Evolutionary conservation across 208 protist genomes (phyloP).

Genomic region (Novymonas esmeraldas): DNA sequence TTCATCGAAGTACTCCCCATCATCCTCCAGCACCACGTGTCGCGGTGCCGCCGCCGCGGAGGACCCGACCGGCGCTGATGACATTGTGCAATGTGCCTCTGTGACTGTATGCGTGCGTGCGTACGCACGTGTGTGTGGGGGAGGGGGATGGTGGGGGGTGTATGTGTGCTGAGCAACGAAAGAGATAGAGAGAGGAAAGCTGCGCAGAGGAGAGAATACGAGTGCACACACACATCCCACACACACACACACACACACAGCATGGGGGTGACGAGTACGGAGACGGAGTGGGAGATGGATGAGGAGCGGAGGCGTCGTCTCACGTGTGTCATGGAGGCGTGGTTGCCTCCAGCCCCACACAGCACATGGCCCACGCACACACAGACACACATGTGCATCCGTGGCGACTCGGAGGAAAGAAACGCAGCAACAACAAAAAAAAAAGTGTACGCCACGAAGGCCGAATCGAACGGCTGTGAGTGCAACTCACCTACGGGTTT

Average conservation of each 20-base stretch:
- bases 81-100: background rate
- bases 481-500: slow-evolving; percentile 93
- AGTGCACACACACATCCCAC: too few species aligned
- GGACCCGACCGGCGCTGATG: slow-evolving; percentile 2
- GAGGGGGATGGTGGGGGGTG: too few species aligned
- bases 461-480: slow-evolving; percentile 95
- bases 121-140: background rate
- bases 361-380: background rate
- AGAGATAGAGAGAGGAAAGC: too few species aligned
- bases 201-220: too few species aligned
- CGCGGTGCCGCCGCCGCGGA: background rate
- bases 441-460: slow-evolving; percentile 84
- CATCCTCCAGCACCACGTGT: slow-evolving; percentile 72
- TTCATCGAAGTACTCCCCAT: slow-evolving; percentile 84
- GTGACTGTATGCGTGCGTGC: background rate
- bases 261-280: too few species aligned
- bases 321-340: too few species aligned
- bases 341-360: background rate
- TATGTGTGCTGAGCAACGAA: too few species aligned
- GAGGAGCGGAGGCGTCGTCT: too few species aligned
- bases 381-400: too few species aligned
- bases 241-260: too few species aligned
- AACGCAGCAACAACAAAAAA: slow-evolving; percentile 10
- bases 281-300: too few species aligned
- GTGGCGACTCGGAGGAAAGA: too few species aligned